Evolutionary conservation across 2,329 filamentous ascomycete genomes (phyloP), one percentile per base, ranked within the genome.

Genomic region (Huntiella abstrusa): DNA sequence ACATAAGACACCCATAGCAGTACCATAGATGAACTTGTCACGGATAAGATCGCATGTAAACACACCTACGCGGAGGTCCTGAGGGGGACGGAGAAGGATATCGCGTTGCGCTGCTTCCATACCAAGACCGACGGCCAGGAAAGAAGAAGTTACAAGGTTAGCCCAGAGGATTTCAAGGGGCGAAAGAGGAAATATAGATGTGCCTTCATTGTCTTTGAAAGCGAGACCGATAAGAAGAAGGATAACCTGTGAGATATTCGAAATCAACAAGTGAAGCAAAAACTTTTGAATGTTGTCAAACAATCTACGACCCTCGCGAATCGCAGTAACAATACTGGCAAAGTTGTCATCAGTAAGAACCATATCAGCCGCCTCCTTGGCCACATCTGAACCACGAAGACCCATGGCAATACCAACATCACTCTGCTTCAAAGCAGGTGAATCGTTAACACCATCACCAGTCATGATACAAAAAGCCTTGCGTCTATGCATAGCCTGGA

Each of bases 291-390:
- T 80, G 52, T 83, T 83, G 63, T 82, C 77, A 53, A 80, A 79
- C 45, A 82, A 66, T 34, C 78, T 66, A 37, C 79, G 71, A 10
- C 79, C 79, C 59, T 83, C 77, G 56, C 79, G 72, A 40, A 83
- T 76, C 33, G 75, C 78, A n/a, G 74, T 77, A 36, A 83, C 69
- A 47, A 83, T 83, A 22, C 80, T 85, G 8, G 84, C 82, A 57
- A 92, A 92, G 62, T 92, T 87, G 60, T 91, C 84, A 57, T 91
- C 83, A 0, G 83, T 86, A 36, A 93, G 66, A 33, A 92, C 83
- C 70, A 93, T 91, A 56, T 92, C 84, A 1, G 83, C 80, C 2
- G 84, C 84, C 60, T 91, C 78, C 55, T 83, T 83, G 51, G 80
- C 79, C 7, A 84, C 79, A 55, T 83, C 80, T 39, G 74, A 80